phyloP scores from a whole-genome alignment of 441 rosid genomes.

The Cnidoscolus chayamansa region DNA sequence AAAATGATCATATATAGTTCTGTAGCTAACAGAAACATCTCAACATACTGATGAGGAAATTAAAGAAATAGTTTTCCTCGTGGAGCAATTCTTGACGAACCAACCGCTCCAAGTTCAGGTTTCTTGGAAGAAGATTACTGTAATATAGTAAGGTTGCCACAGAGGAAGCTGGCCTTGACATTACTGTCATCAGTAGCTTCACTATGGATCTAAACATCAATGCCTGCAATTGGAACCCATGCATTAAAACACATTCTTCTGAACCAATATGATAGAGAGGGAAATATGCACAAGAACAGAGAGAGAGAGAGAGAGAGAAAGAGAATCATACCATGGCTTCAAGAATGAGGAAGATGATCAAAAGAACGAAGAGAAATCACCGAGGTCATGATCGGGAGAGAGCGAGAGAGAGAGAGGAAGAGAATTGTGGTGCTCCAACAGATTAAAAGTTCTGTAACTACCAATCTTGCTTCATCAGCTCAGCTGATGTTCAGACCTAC shows the following conservation, averaged over 20 bases:
- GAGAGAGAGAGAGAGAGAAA: background rate
- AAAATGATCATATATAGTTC: no score
- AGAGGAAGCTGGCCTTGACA: slow-evolving; percentile 36
- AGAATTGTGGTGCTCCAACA: background rate
- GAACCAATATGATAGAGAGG: background rate
- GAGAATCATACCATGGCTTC: slow-evolving; percentile 20
- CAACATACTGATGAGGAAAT: slow-evolving; percentile 34
- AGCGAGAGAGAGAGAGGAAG: no score
- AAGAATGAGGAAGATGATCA: background rate
- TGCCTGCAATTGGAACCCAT: slow-evolving; percentile 29
- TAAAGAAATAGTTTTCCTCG: slow-evolving; percentile 42
- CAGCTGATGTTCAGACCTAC: slow-evolving; percentile 33
- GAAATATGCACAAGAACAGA: background rate
- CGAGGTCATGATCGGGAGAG: background rate
- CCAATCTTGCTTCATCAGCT: slow-evolving; percentile 6
- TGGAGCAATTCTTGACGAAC: slow-evolving; percentile 41
- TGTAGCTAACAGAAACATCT: slow-evolving; percentile 42
- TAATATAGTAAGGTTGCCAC: slow-evolving; percentile 44
- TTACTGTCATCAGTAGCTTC: slow-evolving; percentile 28
- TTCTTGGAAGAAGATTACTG: slow-evolving; percentile 48
- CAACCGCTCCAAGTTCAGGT: slow-evolving; percentile 36
- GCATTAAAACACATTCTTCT: background rate
- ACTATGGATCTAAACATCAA: slow-evolving; percentile 33
- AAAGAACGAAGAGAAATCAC: slow-evolving; percentile 8
- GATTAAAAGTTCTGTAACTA: slow-evolving; percentile 3